Evolutionary conservation across 2,329 filamentous ascomycete genomes (phyloP).

Genomic region (Sporothrix phasma): DNA sequence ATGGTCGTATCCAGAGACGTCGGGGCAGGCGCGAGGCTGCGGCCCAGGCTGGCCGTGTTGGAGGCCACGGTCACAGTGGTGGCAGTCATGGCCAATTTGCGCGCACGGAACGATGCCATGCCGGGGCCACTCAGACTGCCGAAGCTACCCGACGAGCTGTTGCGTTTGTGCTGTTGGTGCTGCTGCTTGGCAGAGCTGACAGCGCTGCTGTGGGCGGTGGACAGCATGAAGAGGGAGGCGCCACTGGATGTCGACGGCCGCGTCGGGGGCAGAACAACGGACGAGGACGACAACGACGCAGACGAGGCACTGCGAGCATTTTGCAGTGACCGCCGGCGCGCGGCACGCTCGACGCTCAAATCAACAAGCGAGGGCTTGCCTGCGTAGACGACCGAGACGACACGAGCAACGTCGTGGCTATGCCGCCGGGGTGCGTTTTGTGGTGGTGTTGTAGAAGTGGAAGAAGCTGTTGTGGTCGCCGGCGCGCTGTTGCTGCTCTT

Average conservation of each 20-base stretch:
- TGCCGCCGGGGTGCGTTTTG: slow-evolving; percentile 23
- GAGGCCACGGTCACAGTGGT: slow-evolving; percentile 25
- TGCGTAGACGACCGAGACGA: slow-evolving; percentile 49
- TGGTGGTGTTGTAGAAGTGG: no score
- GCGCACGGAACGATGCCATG: slow-evolving; percentile 31
- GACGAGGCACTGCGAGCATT: not conserved
- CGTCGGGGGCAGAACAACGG: not conserved
- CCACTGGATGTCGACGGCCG: slow-evolving; percentile 6
- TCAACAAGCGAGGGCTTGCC: slow-evolving; percentile 51
- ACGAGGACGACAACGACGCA: not conserved
- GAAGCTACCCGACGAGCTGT: slow-evolving; percentile 7
- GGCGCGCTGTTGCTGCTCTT: not conserved
- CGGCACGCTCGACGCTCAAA: slow-evolving; percentile 25
- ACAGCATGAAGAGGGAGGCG: slow-evolving; percentile 6
- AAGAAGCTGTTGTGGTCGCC: not conserved
- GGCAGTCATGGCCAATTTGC: slow-evolving; percentile 35
- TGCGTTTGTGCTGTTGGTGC: slow-evolving; percentile 10
- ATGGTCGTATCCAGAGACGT: not conserved
- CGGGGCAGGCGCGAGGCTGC: slow-evolving; percentile 21
- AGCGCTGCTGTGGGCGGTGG: slow-evolving; percentile 3
- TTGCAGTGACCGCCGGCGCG: slow-evolving; percentile 24
- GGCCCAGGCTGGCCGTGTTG: slow-evolving; percentile 14
- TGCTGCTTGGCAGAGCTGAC: not conserved
- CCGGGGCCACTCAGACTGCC: slow-evolving; percentile 6
- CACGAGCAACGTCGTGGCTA: slow-evolving; percentile 45